Base-by-base conservation (phyloP, 305 asterid genomes). In the Striga hermonthica region DNA sequence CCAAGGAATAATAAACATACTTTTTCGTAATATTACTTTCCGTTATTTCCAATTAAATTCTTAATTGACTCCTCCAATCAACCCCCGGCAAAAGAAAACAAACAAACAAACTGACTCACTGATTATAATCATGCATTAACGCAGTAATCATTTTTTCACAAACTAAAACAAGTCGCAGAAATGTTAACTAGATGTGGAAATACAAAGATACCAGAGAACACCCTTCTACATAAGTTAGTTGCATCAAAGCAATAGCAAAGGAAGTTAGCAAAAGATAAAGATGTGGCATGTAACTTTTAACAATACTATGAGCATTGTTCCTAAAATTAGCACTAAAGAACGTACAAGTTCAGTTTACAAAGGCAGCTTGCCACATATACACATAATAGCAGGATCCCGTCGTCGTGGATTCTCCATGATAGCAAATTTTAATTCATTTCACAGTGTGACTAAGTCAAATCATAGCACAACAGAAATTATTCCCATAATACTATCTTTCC, bases 361-460 rank as follows among this genome's bases (percentile, higher is more conserved):
- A 69, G 31, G 41, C 39, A 9, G 60, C 40, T 45, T 58, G 34
- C 49, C 41, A 12, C 59, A 31, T 49, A 49, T 43, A 67, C 57
- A 37, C 11, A 22, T 35, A 47, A 41, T 28, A 68, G 31, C 38
- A 59, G 49, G 38, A 15, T 60, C 31, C 62, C 16, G 13, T 34
- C 60, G 68, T 53, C 56, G 40, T 50, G 38, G 34, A 58, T 47
- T 59, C 56, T 68, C 68, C 64, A 31, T 62, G 52, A 55, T 9
- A n/a, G 60, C 57, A 52, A 60, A 61, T 37, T 48, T 44, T 47
- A 63, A 66, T 44, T 10, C 11, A 53, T 65, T 71, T 56, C 57
- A 49, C 39, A 57, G 40, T 22, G 56, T 55, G 75, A 60, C 66
- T 10, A 59, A 69, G 71, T 58, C 39, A 38, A 78, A 52, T 10